Base-by-base conservation (phyloP, 495 filamentous ascomycete species). In the Xylaria bambusicola region DNA sequence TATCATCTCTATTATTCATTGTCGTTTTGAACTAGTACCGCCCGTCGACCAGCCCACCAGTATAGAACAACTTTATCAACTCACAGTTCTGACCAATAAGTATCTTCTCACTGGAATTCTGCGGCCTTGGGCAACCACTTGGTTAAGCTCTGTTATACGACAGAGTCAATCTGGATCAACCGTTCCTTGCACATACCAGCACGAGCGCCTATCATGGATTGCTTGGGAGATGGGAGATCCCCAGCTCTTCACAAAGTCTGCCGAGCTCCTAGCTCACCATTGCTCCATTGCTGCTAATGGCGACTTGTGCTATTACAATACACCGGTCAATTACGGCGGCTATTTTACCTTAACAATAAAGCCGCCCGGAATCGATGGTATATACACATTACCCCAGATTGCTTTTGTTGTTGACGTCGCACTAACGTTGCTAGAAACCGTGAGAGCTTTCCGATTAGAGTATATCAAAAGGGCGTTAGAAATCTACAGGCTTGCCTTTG, bases 61-160 rank as follows among this genome's bases (percentile, higher is more conserved):
- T 9, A 0, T 27, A 3, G 47, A 52, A 27, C n/a, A 52, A 13
- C 45, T 63, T 21, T 63, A 59, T 23, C 26, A 42, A 23, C 48
- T 63, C 23, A 54, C 61, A 3, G 50, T 63, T 24, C 33, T 59
- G 33, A 59, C 55, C 27, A 50, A 63, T 40, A 60, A 63, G 36
- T 63, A 63, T 35, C 50, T 59, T 24, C 61, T 63, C 18, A 59
- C 61, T 21, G 33, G 18, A 15, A 24, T 50, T 7, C 33, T 63
- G 15, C 49, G 42, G n/a, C 61, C 56, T 1, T 63, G 61, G 61
- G 56, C 27, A 9, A 0, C n/a, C 8, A 29, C 21, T 2, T 63
- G 56, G 61, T 24, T 51, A 13, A 52, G 26, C 3, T 26, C 17
- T 51, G 38, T 42, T 3, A 13, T 2, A 7, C 21, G 42, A 0